A percentile compares a stretch with the other conserved stretches of the same genome.
Conservation (phyloP, 768 basidiomycete species). For the Mrakia gelida region DNA sequence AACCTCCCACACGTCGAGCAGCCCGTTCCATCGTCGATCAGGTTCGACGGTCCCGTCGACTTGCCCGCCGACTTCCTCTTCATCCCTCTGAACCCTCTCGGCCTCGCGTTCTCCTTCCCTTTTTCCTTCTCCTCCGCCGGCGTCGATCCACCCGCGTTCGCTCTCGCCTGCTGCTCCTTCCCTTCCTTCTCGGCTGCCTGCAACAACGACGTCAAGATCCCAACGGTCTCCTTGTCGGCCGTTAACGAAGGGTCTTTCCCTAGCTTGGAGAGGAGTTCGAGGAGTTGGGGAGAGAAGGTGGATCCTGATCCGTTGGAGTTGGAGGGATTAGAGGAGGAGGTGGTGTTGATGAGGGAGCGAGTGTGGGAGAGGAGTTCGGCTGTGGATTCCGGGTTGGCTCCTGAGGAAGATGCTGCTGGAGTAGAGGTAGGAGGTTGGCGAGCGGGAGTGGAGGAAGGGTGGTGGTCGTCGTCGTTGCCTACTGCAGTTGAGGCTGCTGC, state of each 20-base stretch:
- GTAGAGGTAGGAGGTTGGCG: background rate
- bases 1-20: constrained; percentile 20
- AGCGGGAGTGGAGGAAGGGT: background rate
- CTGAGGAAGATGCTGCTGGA: background rate
- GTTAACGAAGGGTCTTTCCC: background rate
- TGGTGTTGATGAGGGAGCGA: background rate
- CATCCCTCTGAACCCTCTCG: background rate
- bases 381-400: background rate
- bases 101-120: constrained; percentile 1
- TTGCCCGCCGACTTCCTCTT: constrained; percentile 15
- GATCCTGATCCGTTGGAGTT: background rate
- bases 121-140: background rate
- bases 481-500: background rate
- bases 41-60: background rate
- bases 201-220: constrained; percentile 1
- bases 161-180: background rate
- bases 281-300: constrained; percentile 12
- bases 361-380: background rate
- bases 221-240: constrained; percentile 15
- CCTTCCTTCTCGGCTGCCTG: background rate
- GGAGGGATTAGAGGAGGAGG: background rate
- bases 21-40: background rate
- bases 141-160: background rate
- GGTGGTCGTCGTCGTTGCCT: background rate
- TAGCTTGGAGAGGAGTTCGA: constrained; percentile 17